Base-by-base conservation (phyloP, 306 rosid genomes). In the Cucumis hystrix region DNA sequence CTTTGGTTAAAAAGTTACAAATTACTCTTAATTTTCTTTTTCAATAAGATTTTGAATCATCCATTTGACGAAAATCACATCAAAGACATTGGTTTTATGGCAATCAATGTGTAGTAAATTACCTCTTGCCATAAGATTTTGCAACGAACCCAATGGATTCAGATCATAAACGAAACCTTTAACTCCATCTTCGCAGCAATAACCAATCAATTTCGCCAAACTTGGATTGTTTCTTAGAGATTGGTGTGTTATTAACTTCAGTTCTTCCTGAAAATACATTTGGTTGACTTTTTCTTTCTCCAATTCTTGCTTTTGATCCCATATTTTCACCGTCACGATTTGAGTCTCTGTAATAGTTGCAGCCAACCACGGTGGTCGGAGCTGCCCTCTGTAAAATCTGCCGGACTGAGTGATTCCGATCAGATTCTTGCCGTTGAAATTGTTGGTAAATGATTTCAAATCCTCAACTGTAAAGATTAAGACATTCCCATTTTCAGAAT, bases 81-180 rank as follows among this genome's bases (percentile, higher is more conserved):
- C 54, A 11, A 41, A 67, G 55, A 20, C 55, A 18, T 41, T 65
- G 49, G 51, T 39, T 67, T 41, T 17, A 20, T 72, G 40, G 35
- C 12, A 60, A 47, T n/a, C 3, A 63, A 14, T 41, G 2, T 60
- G 67, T 35, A 10, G 37, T 33, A 47, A 21, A 39, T 33, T 85
- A 91, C 95, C 91, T 89, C 79, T 84, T 28, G 60, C 64, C 30
- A 80, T 81, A 55, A 87, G 28, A 79, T 82, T 84, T 18, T 86
- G 86, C 80, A 89, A 59, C 66, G 86, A 85, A 62, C 82, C 89
- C 82, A 80, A 59, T 54, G 90, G 83, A 74, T 83, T 82, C 47
- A 91, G 71, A 70, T 91, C 92, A 83, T 88, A 89, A 49, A 89
- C 90, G 59, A 87, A 73, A 17, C 91, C 92, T 59, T 82, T 84